phyloP scores from a whole-genome alignment of 805 yeast species.

The Hanseniaspora lindneri region DNA sequence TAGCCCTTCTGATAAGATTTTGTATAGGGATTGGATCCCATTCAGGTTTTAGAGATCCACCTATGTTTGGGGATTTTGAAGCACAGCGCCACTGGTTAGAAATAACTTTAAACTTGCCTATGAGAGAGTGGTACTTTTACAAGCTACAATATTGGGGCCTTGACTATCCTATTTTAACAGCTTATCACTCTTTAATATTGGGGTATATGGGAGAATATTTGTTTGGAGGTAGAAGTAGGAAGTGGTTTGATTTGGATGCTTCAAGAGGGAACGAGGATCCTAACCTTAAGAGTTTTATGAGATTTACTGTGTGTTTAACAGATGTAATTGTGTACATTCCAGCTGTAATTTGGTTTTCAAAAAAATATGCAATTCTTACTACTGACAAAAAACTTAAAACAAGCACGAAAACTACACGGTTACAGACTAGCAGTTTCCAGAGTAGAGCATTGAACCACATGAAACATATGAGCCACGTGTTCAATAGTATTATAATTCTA shows the following conservation, averaged over 20 bases:
- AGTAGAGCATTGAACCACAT: conserved; percentile 56
- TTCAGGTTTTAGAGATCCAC: conserved; percentile 61
- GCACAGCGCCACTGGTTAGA: conserved; percentile 99
- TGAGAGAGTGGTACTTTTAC: conserved; percentile 73
- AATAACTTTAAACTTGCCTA: conserved; percentile 63
- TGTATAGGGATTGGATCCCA: conserved; percentile 84
- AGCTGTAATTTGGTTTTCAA: conserved; percentile 58
- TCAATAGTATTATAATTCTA: conserved; percentile 33
- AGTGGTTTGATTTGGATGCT: conserved; percentile 62
- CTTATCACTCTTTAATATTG: conserved; percentile 72
- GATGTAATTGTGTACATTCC: conserved; percentile 70
- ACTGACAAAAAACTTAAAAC: conserved; percentile 21
- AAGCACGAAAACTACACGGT: conserved; percentile 16
- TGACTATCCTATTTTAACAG: conserved; percentile 95
- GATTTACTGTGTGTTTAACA: conserved; percentile 63
- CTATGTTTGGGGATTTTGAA: conserved; percentile 90
- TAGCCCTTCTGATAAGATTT: conserved; percentile 63
- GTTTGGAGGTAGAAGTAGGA: conserved; percentile 42
- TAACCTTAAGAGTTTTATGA: conserved; percentile 71
- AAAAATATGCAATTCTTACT: conserved; percentile 54
- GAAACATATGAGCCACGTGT: conserved; percentile 6
- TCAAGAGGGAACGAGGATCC: conserved; percentile 68
- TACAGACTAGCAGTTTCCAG: conserved; percentile 56
- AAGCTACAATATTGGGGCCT: conserved; percentile 92
- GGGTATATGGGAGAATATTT: conserved; percentile 56